Evolutionary conservation across 331 rosid genomes (phyloP).

Genomic region (Quercus lobata): DNA sequence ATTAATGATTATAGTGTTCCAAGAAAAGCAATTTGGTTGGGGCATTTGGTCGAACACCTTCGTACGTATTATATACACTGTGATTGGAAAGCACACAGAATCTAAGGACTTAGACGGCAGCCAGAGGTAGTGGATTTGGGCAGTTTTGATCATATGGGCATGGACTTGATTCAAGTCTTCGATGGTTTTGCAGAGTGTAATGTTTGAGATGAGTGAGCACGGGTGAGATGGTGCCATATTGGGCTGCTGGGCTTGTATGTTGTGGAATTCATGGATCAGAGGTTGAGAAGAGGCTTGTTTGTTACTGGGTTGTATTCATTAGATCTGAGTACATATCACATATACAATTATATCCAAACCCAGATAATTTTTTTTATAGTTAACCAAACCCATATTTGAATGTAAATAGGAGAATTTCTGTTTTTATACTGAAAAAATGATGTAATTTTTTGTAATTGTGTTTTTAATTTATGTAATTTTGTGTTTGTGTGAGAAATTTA

Average conservation of each 20-base stretch:
- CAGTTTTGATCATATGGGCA: conserved; percentile 57
- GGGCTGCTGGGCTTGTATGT: neutral
- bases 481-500: too few relatives aligned
- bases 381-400: too few relatives aligned
- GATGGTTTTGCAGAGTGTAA: conserved; percentile 49
- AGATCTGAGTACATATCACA: too few relatives aligned
- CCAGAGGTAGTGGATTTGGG: conserved; percentile 47
- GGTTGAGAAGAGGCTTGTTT: too few relatives aligned
- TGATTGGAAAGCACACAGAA: conserved; percentile 42
- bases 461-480: too few relatives aligned
- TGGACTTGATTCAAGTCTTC: conserved; percentile 60
- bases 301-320: too few relatives aligned
- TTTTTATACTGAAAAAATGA: too few relatives aligned
- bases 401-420: too few relatives aligned
- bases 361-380: too few relatives aligned
- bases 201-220: conserved; percentile 37
- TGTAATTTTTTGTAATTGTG: too few relatives aligned
- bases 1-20: conserved; percentile 51
- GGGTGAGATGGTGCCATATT: conserved; percentile 23
- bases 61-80: conserved; percentile 36
- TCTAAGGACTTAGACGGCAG: conserved; percentile 50
- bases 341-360: too few relatives aligned
- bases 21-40: conserved; percentile 63
- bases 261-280: conserved; percentile 26
- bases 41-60: conserved; percentile 38